These are phyloP conservation scores for Erodium moschatum DNA, from an alignment of 441 rosid genomes.

Conservation along the genomic window DNA sequence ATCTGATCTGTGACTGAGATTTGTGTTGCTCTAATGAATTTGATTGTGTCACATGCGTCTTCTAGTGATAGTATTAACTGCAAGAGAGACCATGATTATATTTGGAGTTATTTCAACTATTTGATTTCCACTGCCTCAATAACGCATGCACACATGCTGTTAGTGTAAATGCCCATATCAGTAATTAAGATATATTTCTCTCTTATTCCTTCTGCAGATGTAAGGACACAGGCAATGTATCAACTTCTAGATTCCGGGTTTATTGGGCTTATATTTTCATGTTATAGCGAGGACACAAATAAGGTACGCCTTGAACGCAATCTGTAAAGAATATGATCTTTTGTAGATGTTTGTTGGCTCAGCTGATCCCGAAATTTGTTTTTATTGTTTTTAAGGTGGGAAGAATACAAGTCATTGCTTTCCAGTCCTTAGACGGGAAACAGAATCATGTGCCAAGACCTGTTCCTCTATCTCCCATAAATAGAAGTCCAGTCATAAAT, in stretches of 20 bases:
- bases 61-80: not conserved
- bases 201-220: slow-evolving; percentile 47
- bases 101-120: not conserved
- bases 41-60: not conserved
- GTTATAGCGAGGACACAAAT: slow-evolving; percentile 75
- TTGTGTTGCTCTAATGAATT: not conserved
- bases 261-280: slow-evolving; percentile 84
- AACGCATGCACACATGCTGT: not conserved
- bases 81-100: slow-evolving; percentile 5
- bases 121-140: slow-evolving; percentile 3
- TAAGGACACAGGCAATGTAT: slow-evolving; percentile 95
- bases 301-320: slow-evolving; percentile 40
- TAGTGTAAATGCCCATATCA: not conserved
- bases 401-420: slow-evolving; percentile 91
- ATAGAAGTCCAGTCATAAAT: slow-evolving; percentile 48
- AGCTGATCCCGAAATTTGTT: slow-evolving; percentile 18
- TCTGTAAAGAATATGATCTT: not conserved
- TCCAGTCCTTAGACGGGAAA: slow-evolving; percentile 88
- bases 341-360: slow-evolving; percentile 10
- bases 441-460: slow-evolving; percentile 43
- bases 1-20: slow-evolving; percentile 9
- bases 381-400: slow-evolving; percentile 56
- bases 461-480: slow-evolving; percentile 37
- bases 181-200: slow-evolving; percentile 2
- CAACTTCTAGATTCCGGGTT: slow-evolving; percentile 97